These are phyloP conservation scores for Gastroboletus turbinatus DNA, from an alignment of 1,284 basidiomycete genomes.

Conservation along the genomic window DNA sequence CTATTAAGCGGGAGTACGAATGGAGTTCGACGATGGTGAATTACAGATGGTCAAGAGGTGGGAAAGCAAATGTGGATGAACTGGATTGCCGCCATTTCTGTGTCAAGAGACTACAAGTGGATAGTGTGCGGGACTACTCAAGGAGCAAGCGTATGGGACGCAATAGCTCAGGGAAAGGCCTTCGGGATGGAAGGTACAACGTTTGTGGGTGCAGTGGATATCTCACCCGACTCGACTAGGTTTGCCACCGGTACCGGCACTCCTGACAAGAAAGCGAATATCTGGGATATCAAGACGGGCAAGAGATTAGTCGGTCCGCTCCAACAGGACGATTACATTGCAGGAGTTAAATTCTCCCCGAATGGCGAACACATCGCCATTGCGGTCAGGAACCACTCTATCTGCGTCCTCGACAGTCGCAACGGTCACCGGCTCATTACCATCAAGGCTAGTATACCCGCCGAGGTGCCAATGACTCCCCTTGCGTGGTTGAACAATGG, in stretches of 20 bases:
- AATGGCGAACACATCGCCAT: neutral
- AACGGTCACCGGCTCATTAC: neutral
- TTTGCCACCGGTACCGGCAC: no score
- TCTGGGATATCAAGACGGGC: neutral
- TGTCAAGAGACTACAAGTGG: neutral
- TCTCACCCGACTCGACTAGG: no score
- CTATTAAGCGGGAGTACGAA: neutral
- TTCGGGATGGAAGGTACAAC: neutral
- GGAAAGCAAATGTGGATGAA: neutral
- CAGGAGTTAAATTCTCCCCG: neutral
- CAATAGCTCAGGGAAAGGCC: neutral
- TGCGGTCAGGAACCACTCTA: neutral
- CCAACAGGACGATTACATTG: neutral
- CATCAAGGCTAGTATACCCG: neutral
- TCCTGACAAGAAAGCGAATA: no score
- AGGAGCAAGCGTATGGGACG: neutral
- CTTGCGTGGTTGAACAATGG: neutral
- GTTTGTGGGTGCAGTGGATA: neutral
- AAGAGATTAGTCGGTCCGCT: neutral
- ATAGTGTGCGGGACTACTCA: neutral
- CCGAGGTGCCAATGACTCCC: neutral
- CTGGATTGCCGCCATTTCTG: neutral
- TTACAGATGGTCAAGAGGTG: neutral
- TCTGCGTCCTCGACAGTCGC: neutral
- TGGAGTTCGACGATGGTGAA: neutral